These are phyloP conservation scores for Cetraspora pellucida DNA, from an alignment of 192 early-diverging fungal genomes.

Conservation along the genomic window DNA sequence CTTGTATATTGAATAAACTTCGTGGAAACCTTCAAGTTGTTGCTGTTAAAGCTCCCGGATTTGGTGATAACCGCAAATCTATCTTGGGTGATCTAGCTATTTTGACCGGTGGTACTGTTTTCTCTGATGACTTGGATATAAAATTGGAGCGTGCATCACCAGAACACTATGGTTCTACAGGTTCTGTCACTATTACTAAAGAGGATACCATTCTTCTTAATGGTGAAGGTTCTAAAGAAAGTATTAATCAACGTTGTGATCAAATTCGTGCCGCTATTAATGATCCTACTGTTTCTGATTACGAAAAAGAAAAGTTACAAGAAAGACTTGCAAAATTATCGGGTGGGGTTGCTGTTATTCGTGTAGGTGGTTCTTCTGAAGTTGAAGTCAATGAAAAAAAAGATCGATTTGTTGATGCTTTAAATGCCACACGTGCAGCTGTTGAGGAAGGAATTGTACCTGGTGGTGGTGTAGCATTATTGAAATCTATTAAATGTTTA, in stretches of 20 bases:
- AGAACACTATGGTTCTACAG: slow-evolving; percentile 90
- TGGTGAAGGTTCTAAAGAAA: slow-evolving; percentile 89
- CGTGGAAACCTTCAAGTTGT: slow-evolving; percentile 96
- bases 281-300: slow-evolving; percentile 82
- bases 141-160: slow-evolving; percentile 95
- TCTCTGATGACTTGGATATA: slow-evolving; percentile 94
- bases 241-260: slow-evolving; percentile 91
- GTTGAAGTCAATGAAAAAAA: slow-evolving; percentile 99
- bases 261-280: slow-evolving; percentile 93
- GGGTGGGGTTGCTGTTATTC: slow-evolving; percentile 99
- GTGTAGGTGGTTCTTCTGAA: slow-evolving; percentile 96
- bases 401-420: slow-evolving; percentile 96
- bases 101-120: slow-evolving; percentile 95
- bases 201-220: slow-evolving; percentile 99
- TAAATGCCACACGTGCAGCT: slow-evolving; percentile 98
- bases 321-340: slow-evolving; percentile 98
- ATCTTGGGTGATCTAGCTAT: slow-evolving; percentile 97
- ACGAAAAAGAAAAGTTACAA: slow-evolving; percentile 99
- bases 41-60: slow-evolving; percentile 99
- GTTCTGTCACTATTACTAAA: slow-evolving; percentile 92
- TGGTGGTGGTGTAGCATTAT: slow-evolving; percentile 95
- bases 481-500: slow-evolving; percentile 90
- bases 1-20: slow-evolving; percentile 99
- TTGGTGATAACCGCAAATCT: slow-evolving; percentile 99
- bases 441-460: slow-evolving; percentile 99